Conservation (phyloP, 2,329 filamentous ascomycete genomes). For the Stachybotrys chartarum region DNA sequence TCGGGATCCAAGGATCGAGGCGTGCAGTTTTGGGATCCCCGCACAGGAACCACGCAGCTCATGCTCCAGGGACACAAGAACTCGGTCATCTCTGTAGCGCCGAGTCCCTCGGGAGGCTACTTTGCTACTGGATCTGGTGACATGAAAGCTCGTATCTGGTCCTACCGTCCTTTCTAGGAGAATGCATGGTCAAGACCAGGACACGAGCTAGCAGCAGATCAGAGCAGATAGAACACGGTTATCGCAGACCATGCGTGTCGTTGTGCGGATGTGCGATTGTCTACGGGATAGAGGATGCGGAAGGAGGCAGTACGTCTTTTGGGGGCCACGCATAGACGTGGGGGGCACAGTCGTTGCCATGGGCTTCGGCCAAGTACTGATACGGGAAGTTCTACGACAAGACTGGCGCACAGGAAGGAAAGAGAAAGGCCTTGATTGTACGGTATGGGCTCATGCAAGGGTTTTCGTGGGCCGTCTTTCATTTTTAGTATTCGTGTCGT, state of each 20-base stretch:
- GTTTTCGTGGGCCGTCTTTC: slow-evolving; percentile 3
- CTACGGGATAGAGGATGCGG: neutral
- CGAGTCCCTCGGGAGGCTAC: slow-evolving; percentile 77
- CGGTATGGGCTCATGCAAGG: slow-evolving; percentile 11
- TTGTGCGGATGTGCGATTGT: neutral
- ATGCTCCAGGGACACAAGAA: slow-evolving; percentile 99
- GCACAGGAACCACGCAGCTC: slow-evolving; percentile 87
- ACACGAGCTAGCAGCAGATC: neutral
- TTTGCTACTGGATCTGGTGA: slow-evolving; percentile 97
- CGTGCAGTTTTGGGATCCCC: slow-evolving; percentile 97
- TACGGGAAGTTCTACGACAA: slow-evolving; percentile 5
- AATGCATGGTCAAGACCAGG: neutral
- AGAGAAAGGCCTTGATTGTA: slow-evolving; percentile 16
- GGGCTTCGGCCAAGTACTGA: neutral
- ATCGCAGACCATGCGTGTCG: neutral
- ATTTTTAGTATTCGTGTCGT: slow-evolving; percentile 13
- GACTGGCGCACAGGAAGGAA: slow-evolving; percentile 18
- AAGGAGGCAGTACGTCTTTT: neutral
- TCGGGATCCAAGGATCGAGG: slow-evolving; percentile 95
- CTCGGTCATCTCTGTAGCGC: slow-evolving; percentile 94
- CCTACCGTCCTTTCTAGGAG: slow-evolving; percentile 44
- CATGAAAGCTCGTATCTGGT: slow-evolving; percentile 97
- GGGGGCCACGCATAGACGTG: too few relatives aligned
- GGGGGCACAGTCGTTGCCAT: neutral
- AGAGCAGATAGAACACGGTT: neutral